Evolutionary conservation across 2,329 filamentous ascomycete genomes (phyloP), one percentile per base, ranked within the genome.

Genomic region (Thielaviopsis punctulata): DNA sequence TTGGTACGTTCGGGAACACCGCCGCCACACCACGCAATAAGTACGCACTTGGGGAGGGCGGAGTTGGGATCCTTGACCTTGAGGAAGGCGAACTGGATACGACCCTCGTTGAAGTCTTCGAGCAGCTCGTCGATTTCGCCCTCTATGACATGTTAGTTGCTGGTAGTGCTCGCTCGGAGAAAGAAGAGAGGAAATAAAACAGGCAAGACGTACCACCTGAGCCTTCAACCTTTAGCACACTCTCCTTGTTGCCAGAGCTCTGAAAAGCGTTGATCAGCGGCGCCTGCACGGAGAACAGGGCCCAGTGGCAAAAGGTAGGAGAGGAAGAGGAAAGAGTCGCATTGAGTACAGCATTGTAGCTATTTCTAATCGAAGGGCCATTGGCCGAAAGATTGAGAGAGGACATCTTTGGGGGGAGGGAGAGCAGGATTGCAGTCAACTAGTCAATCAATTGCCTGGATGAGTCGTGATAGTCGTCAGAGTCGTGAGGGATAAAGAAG

Each of bases 1-100:
- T 96, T 98, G 56, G 90, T 96, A 61, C 90, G 77, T 69, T 98
- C 92, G n/a, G 92, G 92, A 15, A 98, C 92, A 60, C 92, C 92
- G 63, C 93, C 90, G 59, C 92, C 92, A 66, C 92, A 98, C 84
- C 92, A 98, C 59, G 85, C 89, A 64, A 98, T 87, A 59, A 98
- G 75, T 55, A 94, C 86, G 64, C 82, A 85, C 72, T 98, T 98
- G 48, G 90, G 88, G 15, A 98, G 77, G 21, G 71, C 72, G 2
- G 84, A 86, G 66, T 98, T 98, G 52, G 88, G 85, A 64, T 98
- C 92, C 66, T 89, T 95, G 70, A 98, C 83, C 69, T 94, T 95
- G 61, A 92, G 82, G 62, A 93, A 96, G 24, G 88, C 92, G 68
- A 95, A 98, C 68, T 98, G 92, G 59, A 98, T 84, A 61, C 88